Evolutionary conservation across 768 basidiomycete species (phyloP), one percentile per base, ranked within the genome.

Genomic region (Cystofilobasidium macerans): DNA sequence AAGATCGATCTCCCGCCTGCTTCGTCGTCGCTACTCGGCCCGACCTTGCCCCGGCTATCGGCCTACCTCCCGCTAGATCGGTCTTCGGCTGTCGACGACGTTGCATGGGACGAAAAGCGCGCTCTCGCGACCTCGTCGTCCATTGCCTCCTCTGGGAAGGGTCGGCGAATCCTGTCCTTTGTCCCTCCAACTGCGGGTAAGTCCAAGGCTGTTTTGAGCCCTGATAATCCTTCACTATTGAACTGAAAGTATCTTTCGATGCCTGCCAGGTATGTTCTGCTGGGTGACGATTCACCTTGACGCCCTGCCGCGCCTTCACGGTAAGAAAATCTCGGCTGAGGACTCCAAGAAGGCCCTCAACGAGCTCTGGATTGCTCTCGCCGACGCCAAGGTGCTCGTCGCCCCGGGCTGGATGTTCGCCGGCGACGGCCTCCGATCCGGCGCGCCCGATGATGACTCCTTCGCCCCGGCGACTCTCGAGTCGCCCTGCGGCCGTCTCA

Each of bases 341-440:
- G 60, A 53, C 5, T 33, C 47, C 16, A 56, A 51, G 35, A 57
- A 61, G 48, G n/a, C 47, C 26, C 53, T 61, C 57, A 45, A 61
- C n/a, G 43, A 62, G 16, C 42, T 62, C 6, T 51, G n/a, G 24
- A 48, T 53, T 26, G 57, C 33, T 6, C 57, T 58, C 26, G 62
- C 67, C 12, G 67, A 68, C 28, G 57, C 56, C 0, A 62, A 62
- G 45, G 56, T 68, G 0, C 53, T 68, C 18, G 61, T 68, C 36
- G 67, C 61, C 22, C 61, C 61, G 11, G 67, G 67, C 35, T 68
- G 67, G 67, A 63, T 68, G 61, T 65, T 65, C 45, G 57, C 43
- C 26, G 64, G 64, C 38, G 33, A 62, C 40, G 58, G 65, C 6
- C 59, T 51, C n/a, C 47, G 57, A n/a, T 28, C 32, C 18, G 67